Conservation (phyloP, 2,329 filamentous ascomycete species). For the Exophiala alcalophila region DNA sequence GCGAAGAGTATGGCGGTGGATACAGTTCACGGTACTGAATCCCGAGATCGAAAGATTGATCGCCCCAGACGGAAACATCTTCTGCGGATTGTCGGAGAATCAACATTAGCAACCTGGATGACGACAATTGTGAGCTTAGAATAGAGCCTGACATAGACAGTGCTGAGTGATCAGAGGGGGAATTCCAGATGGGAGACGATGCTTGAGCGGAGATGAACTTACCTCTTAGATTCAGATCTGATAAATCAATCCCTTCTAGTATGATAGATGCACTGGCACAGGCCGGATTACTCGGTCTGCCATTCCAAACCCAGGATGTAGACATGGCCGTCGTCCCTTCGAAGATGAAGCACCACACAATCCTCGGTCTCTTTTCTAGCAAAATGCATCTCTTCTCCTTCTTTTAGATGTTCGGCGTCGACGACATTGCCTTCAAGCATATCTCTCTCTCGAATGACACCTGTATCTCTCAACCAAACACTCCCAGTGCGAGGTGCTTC, state of each 20-base stretch:
- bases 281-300: too few relatives aligned
- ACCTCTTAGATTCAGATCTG: too few relatives aligned
- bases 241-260: too few relatives aligned
- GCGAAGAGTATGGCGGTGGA: conserved; percentile 11
- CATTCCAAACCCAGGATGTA: conserved; percentile 6
- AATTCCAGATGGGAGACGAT: too few relatives aligned
- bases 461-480: background rate
- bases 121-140: too few relatives aligned
- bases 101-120: too few relatives aligned
- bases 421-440: background rate
- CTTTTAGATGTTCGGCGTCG: conserved; percentile 4
- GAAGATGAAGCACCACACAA: conserved; percentile 5
- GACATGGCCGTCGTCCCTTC: background rate
- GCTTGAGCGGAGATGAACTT: too few relatives aligned
- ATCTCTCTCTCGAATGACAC: background rate
- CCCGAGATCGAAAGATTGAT: too few relatives aligned
- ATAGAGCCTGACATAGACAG: too few relatives aligned
- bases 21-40: conserved; percentile 14
- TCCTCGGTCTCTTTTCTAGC: conserved; percentile 1
- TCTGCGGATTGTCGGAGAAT: too few relatives aligned
- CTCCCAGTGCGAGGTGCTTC: conserved; percentile 5
- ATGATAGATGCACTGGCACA: too few relatives aligned
- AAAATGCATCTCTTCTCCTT: conserved; percentile 7
- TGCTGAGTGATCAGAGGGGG: background rate
- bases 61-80: too few relatives aligned